phyloP scores from a whole-genome alignment of 1,284 basidiomycete species.

The Malassezia japonica region DNA sequence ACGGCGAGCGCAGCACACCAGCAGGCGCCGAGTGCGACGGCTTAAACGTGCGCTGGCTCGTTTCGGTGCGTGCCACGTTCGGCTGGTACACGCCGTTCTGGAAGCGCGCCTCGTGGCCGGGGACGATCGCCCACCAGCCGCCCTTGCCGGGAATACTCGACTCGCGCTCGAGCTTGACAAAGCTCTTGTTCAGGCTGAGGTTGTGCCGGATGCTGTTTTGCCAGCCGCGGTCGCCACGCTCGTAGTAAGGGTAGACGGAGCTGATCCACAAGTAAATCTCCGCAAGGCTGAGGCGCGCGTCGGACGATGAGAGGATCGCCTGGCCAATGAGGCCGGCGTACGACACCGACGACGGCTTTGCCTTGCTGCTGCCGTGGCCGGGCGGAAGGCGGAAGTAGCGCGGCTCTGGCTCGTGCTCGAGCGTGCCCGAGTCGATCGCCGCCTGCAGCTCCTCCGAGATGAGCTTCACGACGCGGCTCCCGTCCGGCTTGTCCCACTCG shows the following conservation, averaged over 20 bases:
- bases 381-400: slow-evolving; percentile 43
- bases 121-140: slow-evolving; percentile 50
- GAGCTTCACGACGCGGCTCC: slow-evolving; percentile 41
- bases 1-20: background rate
- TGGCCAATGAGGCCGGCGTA: slow-evolving; percentile 94
- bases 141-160: slow-evolving; percentile 50
- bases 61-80: background rate
- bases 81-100: slow-evolving; percentile 32
- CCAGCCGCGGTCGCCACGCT: slow-evolving; percentile 87
- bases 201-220: slow-evolving; percentile 87
- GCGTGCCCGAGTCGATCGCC: slow-evolving; percentile 34
- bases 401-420: slow-evolving; percentile 34
- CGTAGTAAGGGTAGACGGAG: slow-evolving; percentile 83
- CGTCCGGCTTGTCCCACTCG: slow-evolving; percentile 44
- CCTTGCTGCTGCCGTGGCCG: slow-evolving; percentile 30
- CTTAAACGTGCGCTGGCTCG: background rate
- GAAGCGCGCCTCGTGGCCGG: slow-evolving; percentile 45
- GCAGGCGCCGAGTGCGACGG: background rate
- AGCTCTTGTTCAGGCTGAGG: slow-evolving; percentile 73
- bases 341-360: slow-evolving; percentile 52
- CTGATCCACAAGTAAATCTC: slow-evolving; percentile 95
- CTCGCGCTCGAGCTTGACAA: slow-evolving; percentile 54
- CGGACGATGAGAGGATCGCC: slow-evolving; percentile 73
- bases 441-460: slow-evolving; percentile 44
- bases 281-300: slow-evolving; percentile 76